Conservation (phyloP, 2,329 filamentous ascomycete species). For the Pseudogymnoascus sp. region DNA sequence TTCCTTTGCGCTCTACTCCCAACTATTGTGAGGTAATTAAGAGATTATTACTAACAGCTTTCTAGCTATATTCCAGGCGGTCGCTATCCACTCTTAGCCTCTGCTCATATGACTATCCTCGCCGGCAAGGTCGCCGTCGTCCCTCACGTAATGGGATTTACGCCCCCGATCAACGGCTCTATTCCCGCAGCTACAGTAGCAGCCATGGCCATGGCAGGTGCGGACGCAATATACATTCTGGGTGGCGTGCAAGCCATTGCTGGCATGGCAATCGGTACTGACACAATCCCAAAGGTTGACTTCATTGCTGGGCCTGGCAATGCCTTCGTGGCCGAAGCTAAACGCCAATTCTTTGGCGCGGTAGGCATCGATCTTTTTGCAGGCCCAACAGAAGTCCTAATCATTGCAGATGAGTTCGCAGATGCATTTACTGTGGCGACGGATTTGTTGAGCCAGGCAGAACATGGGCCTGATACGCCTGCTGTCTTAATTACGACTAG, state of each 20-base stretch:
- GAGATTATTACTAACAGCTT: not conserved
- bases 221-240: conserved; percentile 45
- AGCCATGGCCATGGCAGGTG: conserved; percentile 43
- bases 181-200: conserved; percentile 44
- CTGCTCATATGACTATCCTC: conserved; percentile 49
- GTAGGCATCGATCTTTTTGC: conserved; percentile 49
- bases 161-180: conserved; percentile 43
- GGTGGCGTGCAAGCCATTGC: conserved; percentile 48
- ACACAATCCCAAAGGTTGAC: conserved; percentile 42
- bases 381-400: conserved; percentile 46
- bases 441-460: conserved; percentile 43
- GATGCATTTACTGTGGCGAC: conserved; percentile 41
- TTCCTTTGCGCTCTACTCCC: not conserved
- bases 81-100: conserved; percentile 40
- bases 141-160: conserved; percentile 43
- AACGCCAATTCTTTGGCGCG: conserved; percentile 46
- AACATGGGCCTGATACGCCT: conserved; percentile 47
- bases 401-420: conserved; percentile 42
- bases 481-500: conserved; percentile 45
- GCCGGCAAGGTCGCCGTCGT: conserved; percentile 50
- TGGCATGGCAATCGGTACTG: conserved; percentile 45
- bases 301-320: conserved; percentile 50
- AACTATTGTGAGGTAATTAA: not conserved
- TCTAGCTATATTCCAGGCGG: not conserved
- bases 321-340: conserved; percentile 48